Evolutionary conservation across 2,329 filamentous ascomycete genomes (phyloP), one percentile per base, ranked within the genome.

Genomic region (Fusarium sp.): DNA sequence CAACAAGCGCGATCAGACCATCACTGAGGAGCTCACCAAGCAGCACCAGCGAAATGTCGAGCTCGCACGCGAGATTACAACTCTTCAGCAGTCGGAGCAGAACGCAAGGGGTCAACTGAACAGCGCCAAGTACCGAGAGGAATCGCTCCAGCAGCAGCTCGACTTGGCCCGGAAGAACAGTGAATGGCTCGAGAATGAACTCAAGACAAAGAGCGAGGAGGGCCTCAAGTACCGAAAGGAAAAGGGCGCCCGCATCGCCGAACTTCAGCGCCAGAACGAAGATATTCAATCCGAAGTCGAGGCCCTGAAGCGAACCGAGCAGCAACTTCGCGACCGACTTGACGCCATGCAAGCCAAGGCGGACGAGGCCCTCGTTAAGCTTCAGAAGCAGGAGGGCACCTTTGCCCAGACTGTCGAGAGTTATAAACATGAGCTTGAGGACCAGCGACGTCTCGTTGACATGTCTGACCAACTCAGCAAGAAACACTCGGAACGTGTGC

Each of bases 151-250:
- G 81, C 95, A 98, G 81, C 95, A 98, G 81, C 88, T 98, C 38
- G 94, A 97, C 46, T 87, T 97, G 64, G 91, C 96, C 20, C 95
- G 94, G 80, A 93, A 93, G 78, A 98, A 95, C 84, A 94, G 94
- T 73, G 96, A 98, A 77, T 99, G 95, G 93, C 92, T 96, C 64
- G 94, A 98, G 79, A 91, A 88, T 46, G 96, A 99, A 82, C 88
- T 98, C 24, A 96, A 97, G 85, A 95, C 94, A 1, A 97, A 98
- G 84, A 92, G 90, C 70, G 90, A 92, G 10, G 96, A 99, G 80
- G 91, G 94, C 56, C 89, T 96, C 74, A 98, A 95, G 79, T 96
- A 93, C 83, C 91, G 96, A 72, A 98, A 98, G 80, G 96, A 99
- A 80, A 98, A 98, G 87, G 94, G 94, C 71, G 92, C 94, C 2